Percentiles rank a stretch among this genome's conserved stretches.
phyloP scores from a whole-genome alignment of 805 yeast genomes.

The Kodamaea restingae region DNA sequence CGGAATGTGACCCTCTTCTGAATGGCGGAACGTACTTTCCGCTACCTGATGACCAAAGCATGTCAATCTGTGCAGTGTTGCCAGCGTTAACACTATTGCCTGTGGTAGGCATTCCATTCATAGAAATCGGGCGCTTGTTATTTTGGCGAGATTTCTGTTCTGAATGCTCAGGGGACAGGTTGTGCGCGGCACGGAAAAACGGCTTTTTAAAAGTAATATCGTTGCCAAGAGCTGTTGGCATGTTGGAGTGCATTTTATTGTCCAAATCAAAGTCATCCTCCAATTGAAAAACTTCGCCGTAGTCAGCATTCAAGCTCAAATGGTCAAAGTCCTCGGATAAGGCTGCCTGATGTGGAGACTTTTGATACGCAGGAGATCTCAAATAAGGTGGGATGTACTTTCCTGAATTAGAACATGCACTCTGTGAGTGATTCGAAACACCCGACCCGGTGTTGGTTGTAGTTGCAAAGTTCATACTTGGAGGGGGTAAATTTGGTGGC shows the following conservation, averaged over 20 bases:
- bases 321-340: conserved; percentile 36
- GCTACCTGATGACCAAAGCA: conserved; percentile 12
- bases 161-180: conserved; percentile 8
- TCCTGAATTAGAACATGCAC: conserved; percentile 1
- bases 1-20: conserved; percentile 47
- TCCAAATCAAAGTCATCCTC: conserved; percentile 35
- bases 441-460: conserved; percentile 1
- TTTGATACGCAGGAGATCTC: conserved; percentile 32
- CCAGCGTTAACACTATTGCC: background rate
- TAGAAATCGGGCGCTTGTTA: conserved; percentile 6
- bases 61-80: conserved; percentile 5
- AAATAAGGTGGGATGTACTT: conserved; percentile 42
- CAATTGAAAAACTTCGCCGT: conserved; percentile 39
- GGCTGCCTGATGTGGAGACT: conserved; percentile 32
- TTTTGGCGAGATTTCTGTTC: background rate
- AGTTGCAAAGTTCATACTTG: conserved; percentile 5
- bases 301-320: conserved; percentile 24
- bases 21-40: conserved; percentile 76
- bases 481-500: conserved; percentile 1
- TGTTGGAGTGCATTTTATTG: conserved; percentile 2
- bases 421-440: background rate
- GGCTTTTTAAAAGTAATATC: conserved; percentile 15
- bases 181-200: conserved; percentile 10
- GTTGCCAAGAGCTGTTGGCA: background rate
- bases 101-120: conserved; percentile 1